Evolutionary conservation across 768 basidiomycete genomes (phyloP).

Genomic region (Crucibulum laeve): DNA sequence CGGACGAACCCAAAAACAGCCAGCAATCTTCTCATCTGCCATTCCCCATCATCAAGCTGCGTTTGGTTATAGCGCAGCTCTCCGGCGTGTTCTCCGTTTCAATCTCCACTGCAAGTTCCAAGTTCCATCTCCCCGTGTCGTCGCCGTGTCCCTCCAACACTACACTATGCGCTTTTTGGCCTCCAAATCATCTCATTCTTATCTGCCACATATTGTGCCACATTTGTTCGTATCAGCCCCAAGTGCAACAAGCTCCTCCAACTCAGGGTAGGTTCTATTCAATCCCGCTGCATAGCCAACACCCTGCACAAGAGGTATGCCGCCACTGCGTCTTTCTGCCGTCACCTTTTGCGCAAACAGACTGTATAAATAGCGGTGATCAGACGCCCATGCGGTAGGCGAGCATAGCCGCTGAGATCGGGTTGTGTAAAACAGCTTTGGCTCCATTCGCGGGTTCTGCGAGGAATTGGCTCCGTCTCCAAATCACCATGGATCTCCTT

Average conservation of each 20-base stretch:
- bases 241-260: neutral
- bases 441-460: neutral
- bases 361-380: neutral
- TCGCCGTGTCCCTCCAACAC: neutral
- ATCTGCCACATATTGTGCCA: neutral
- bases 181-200: neutral
- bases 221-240: neutral
- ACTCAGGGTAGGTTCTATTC: no score
- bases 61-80: no score
- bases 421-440: neutral
- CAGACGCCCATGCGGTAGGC: neutral
- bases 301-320: neutral
- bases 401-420: slow-evolving; percentile 1
- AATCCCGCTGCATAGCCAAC: no score
- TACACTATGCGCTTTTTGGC: slow-evolving; percentile 7
- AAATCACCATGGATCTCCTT: neutral
- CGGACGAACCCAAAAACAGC: slow-evolving; percentile 1
- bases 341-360: no score
- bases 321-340: neutral
- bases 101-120: slow-evolving; percentile 1
- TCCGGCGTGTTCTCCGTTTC: slow-evolving; percentile 2
- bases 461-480: neutral
- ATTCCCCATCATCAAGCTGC: no score
- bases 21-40: neutral
- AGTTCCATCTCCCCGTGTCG: neutral